phyloP scores from a whole-genome alignment of 2,329 filamentous ascomycete genomes.

The Neoarthrinium moseri region DNA sequence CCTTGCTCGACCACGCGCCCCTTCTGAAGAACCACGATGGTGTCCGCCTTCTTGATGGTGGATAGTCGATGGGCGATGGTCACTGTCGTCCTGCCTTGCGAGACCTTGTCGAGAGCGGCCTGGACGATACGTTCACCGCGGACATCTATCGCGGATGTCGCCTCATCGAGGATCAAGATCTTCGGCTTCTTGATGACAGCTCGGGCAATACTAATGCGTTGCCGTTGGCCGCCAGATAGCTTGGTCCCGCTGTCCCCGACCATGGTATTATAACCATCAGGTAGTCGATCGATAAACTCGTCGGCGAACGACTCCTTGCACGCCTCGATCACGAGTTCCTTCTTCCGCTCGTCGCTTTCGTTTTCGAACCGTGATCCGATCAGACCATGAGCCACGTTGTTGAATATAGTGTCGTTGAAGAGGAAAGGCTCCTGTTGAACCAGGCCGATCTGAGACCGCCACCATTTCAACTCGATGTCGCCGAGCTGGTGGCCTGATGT shows the following conservation, averaged over 20 bases:
- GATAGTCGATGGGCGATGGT: constrained; percentile 74
- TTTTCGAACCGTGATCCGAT: constrained; percentile 51
- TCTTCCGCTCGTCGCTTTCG: constrained; percentile 54
- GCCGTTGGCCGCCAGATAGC: constrained; percentile 81
- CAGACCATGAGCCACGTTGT: constrained; percentile 62
- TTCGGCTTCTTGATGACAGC: constrained; percentile 70
- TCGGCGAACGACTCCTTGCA: constrained; percentile 68
- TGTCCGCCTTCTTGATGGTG: constrained; percentile 74
- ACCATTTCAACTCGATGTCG: constrained; percentile 63
- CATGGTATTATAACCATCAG: constrained; percentile 66
- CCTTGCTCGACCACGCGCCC: constrained; percentile 73
- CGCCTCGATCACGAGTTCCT: constrained; percentile 59
- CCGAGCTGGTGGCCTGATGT: constrained; percentile 54
- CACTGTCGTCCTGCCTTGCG: constrained; percentile 65
- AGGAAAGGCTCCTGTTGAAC: constrained; percentile 69
- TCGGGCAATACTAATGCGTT: constrained; percentile 75
- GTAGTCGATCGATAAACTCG: constrained; percentile 65
- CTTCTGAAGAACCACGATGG: constrained; percentile 73
- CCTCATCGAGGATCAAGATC: constrained; percentile 75
- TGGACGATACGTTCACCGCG: constrained; percentile 61
- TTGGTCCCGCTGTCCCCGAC: constrained; percentile 79
- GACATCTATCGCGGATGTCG: constrained; percentile 65
- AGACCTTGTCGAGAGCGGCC: constrained; percentile 60
- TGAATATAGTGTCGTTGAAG: constrained; percentile 64
- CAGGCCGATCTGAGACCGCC: constrained; percentile 60